Evolutionary conservation across 352 stramenopile genomes (phyloP).

Genomic region (Globisporangium rhizosaccharum): DNA sequence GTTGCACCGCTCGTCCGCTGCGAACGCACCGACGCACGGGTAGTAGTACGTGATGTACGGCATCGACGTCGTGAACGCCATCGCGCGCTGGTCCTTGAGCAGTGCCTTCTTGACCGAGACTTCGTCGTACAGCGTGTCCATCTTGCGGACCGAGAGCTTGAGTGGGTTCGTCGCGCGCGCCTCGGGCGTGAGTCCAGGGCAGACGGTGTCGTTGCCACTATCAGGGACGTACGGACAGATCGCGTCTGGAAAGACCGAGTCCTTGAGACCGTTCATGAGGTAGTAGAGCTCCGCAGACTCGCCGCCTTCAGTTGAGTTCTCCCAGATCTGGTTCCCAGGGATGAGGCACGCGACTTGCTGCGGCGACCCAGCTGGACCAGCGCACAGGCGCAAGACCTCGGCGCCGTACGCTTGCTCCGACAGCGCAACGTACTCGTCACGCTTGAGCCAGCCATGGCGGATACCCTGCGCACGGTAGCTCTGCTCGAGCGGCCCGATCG

Average conservation of each 20-base stretch:
- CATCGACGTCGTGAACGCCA: conserved; percentile 50
- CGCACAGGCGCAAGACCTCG: conserved; percentile 53
- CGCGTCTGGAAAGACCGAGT: conserved; percentile 45
- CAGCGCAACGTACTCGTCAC: conserved; percentile 49
- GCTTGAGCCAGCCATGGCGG: conserved; percentile 38
- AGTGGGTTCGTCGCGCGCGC: conserved; percentile 42
- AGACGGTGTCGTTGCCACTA: conserved; percentile 42
- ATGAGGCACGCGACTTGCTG: conserved; percentile 61
- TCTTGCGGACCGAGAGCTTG: conserved; percentile 34
- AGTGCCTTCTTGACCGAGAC: conserved; percentile 36
- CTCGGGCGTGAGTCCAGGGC: conserved; percentile 27
- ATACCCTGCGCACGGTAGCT: conserved; percentile 60
- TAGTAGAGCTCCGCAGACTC: conserved; percentile 44
- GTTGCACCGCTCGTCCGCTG: conserved; percentile 45
- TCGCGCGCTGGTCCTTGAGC: conserved; percentile 31
- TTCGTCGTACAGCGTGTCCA: conserved; percentile 41
- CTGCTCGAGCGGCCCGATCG: conserved; percentile 57
- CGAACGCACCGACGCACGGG: conserved; percentile 47
- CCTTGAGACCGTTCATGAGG: conserved; percentile 42
- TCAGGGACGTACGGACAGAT: conserved; percentile 43
- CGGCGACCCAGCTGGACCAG: conserved; percentile 33
- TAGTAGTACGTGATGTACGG: conserved; percentile 62
- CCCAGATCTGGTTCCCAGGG: conserved; percentile 51
- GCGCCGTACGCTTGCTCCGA: conserved; percentile 65
- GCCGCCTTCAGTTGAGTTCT: conserved; percentile 62